A percentile compares a stretch with the other conserved stretches of the same genome.
Evolutionary conservation across 2,329 filamentous ascomycete genomes (phyloP).

Genomic region (Arthrobotrys iridis): DNA sequence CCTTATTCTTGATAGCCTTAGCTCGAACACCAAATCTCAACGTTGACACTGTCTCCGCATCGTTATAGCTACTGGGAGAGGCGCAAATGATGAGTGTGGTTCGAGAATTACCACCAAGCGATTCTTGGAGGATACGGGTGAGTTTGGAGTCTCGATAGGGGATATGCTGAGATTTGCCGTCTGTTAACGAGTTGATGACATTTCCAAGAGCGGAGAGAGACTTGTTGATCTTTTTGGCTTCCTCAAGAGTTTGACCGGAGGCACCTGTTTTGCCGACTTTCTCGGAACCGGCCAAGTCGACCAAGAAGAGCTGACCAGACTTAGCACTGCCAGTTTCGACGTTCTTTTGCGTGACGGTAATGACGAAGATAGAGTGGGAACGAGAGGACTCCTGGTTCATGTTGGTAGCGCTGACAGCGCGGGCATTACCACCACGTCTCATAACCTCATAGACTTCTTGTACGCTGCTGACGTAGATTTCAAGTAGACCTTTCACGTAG

Average conservation of each 20-base stretch:
- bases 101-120: conserved; percentile 97
- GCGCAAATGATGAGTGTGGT: conserved; percentile 99
- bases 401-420: conserved; percentile 95
- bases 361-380: conserved; percentile 97
- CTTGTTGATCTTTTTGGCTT: conserved; percentile 99
- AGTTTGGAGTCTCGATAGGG: conserved; percentile 98
- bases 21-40: conserved; percentile 95
- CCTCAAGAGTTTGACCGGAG: conserved; percentile 87
- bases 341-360: conserved; percentile 93
- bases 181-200: conserved; percentile 99
- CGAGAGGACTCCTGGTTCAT: conserved; percentile 97
- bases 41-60: conserved; percentile 98
- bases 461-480: conserved; percentile 85
- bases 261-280: conserved; percentile 97
- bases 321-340: conserved; percentile 89
- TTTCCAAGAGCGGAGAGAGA: conserved; percentile 92
- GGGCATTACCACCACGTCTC: conserved; percentile 88
- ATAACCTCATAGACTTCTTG: conserved; percentile 99
- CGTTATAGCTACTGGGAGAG: conserved; percentile 94
- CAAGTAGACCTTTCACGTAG: conserved; percentile 91
- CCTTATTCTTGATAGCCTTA: conserved; percentile 99
- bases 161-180: conserved; percentile 93
- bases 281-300: conserved; percentile 95
- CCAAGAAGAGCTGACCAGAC: conserved; percentile 95
- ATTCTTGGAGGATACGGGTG: conserved; percentile 94